phyloP scores from a whole-genome alignment of 129 eudicot species.

The Oenanthe sinensis region DNA sequence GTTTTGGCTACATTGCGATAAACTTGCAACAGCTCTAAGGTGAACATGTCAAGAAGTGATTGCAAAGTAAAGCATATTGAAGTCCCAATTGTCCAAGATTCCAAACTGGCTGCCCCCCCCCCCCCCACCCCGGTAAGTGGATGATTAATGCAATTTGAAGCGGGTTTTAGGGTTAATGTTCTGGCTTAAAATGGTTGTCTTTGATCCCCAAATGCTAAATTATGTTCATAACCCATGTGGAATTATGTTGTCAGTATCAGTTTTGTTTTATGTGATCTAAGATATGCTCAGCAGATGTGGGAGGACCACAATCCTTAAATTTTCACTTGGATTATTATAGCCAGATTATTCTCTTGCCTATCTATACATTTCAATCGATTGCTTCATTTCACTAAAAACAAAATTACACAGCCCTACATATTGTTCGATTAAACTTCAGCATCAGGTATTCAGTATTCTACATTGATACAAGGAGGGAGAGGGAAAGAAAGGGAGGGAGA shows the following conservation, averaged over 20 bases:
- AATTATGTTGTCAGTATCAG: not conserved
- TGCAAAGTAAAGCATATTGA: not conserved
- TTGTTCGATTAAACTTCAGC: too few relatives aligned
- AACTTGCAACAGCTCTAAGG: not conserved
- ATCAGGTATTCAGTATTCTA: too few relatives aligned
- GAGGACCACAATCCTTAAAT: too few relatives aligned
- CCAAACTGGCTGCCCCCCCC: too few relatives aligned
- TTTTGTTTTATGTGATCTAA: not conserved
- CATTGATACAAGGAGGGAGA: too few relatives aligned
- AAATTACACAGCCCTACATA: too few relatives aligned
- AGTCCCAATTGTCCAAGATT: not conserved
- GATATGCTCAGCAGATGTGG: too few relatives aligned
- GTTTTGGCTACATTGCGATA: not conserved
- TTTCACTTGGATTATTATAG: too few relatives aligned
- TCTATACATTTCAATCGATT: too few relatives aligned
- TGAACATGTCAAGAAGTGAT: not conserved
- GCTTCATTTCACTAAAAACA: too few relatives aligned
- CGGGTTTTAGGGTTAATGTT: not conserved
- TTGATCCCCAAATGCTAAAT: not conserved
- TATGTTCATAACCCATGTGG: not conserved
- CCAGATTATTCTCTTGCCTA: too few relatives aligned
- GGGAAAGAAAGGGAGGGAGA: too few relatives aligned
- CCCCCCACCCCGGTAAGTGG: not conserved
- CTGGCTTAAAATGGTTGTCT: not conserved
- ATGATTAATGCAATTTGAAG: not conserved